A percentile compares a stretch with the other conserved stretches of the same genome.
phyloP scores from a whole-genome alignment of 768 basidiomycete genomes.

The Rickenella mellea region DNA sequence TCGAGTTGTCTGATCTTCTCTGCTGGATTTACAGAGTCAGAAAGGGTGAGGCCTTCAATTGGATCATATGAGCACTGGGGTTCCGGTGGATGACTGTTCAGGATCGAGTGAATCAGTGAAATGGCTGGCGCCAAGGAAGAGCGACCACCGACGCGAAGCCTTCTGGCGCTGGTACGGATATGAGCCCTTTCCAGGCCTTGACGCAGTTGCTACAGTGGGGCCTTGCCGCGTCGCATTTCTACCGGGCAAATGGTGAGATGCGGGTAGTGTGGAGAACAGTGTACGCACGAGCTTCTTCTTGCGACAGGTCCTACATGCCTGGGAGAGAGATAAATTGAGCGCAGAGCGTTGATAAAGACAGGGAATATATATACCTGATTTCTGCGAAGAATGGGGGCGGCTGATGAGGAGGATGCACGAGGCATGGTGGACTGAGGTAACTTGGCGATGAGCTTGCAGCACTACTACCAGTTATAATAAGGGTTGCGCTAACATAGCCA shows the following conservation, averaged over 20 bases:
- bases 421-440: too few relatives aligned
- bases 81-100: constrained; percentile 66
- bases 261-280: not conserved
- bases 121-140: not conserved
- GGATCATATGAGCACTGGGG: constrained; percentile 84
- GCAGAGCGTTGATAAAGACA: constrained; percentile 1
- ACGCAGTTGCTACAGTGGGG: constrained; percentile 81
- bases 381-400: constrained; percentile 61
- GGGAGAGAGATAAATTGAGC: not conserved
- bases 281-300: constrained; percentile 70
- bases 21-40: constrained; percentile 68
- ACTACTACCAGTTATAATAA: too few relatives aligned
- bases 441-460: too few relatives aligned
- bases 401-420: constrained; percentile 40
- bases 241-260: constrained; percentile 5
- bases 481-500: too few relatives aligned
- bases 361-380: constrained; percentile 48
- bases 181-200: constrained; percentile 77
- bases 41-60: constrained; percentile 69
- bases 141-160: constrained; percentile 63
- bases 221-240: constrained; percentile 87
- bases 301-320: constrained; percentile 79
- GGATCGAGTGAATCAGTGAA: constrained; percentile 8
- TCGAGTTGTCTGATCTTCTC: constrained; percentile 73
- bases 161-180: constrained; percentile 77